Evolutionary conservation across 805 yeast species (phyloP).

Genomic region (Hermanozyma aechmeae): DNA sequence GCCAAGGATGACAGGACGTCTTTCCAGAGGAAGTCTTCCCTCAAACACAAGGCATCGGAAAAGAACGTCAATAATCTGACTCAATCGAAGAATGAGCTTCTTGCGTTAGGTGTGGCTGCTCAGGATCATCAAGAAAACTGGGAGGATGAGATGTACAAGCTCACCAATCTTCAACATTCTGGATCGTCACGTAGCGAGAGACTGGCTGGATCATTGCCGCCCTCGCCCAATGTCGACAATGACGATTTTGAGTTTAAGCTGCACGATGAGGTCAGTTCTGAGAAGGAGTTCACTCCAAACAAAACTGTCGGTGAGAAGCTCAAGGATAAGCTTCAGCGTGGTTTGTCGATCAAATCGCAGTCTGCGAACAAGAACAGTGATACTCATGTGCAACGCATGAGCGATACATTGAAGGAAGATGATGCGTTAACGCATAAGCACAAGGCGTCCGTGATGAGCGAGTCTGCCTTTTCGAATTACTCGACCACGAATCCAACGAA

Average conservation of each 20-base stretch:
- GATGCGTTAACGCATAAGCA: slow-evolving; percentile 4
- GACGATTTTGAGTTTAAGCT: too few species aligned
- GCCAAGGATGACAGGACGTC: slow-evolving; percentile 90
- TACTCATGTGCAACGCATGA: too few species aligned
- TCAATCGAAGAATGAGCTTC: slow-evolving; percentile 9
- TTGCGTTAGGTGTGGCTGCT: slow-evolving; percentile 13
- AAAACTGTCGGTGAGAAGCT: slow-evolving; percentile 7
- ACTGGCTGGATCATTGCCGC: too few species aligned
- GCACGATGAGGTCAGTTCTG: too few species aligned
- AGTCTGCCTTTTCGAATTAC: slow-evolving; percentile 8
- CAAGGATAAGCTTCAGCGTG: slow-evolving; percentile 6
- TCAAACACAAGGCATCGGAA: slow-evolving; percentile 24
- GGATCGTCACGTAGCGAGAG: too few species aligned
- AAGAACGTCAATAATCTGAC: slow-evolving; percentile 4
- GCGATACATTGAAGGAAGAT: slow-evolving; percentile 7
- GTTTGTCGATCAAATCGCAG: too few species aligned
- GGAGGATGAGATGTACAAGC: slow-evolving; percentile 56
- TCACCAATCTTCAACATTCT: too few species aligned
- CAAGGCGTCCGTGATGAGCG: slow-evolving; percentile 4
- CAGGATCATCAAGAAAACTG: slow-evolving; percentile 59
- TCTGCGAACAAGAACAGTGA: too few species aligned
- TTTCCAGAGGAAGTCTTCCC: slow-evolving; percentile 48
- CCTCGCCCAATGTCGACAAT: too few species aligned
- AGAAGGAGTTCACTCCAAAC: too few species aligned
- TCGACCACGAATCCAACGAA: slow-evolving; percentile 7